phyloP scores from a whole-genome alignment of 1,284 basidiomycete species.

The Moesziomyces globuligerus region DNA sequence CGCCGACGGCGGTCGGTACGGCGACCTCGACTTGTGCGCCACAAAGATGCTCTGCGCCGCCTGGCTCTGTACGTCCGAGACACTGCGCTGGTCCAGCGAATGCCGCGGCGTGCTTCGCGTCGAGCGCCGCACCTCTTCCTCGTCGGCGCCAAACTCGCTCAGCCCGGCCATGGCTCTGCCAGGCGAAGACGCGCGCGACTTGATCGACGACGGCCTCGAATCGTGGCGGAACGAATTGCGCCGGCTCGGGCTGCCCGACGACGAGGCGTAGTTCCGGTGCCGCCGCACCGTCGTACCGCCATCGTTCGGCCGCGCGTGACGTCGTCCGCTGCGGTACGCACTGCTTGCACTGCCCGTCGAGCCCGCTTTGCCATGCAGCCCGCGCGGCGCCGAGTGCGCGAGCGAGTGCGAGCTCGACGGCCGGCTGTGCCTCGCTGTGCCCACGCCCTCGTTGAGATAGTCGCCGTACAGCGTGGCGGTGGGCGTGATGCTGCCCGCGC shows the following conservation, averaged over 20 bases:
- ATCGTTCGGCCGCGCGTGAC: conserved; percentile 46
- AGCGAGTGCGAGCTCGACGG: conserved; percentile 56
- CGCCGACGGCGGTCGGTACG: conserved; percentile 61
- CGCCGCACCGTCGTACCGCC: conserved; percentile 54
- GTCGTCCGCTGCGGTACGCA: conserved; percentile 23
- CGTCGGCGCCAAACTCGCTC: conserved; percentile 25
- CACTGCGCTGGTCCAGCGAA: conserved; percentile 30
- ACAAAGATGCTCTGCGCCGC: conserved; percentile 54
- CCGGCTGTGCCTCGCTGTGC: conserved; percentile 34
- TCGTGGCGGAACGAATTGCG: conserved; percentile 34
- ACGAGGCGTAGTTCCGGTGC: conserved; percentile 48
- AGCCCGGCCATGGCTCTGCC: conserved; percentile 24
- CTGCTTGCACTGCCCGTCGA: conserved; percentile 54
- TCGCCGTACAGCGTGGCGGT: conserved; percentile 53
- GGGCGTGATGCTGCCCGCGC: conserved; percentile 62
- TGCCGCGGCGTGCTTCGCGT: conserved; percentile 40
- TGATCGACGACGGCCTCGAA: conserved; percentile 42
- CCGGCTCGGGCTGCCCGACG: conserved; percentile 43
- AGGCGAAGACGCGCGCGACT: conserved; percentile 42
- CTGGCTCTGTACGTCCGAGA: conserved; percentile 14
- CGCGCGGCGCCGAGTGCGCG: conserved; percentile 31
- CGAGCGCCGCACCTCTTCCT: conserved; percentile 21
- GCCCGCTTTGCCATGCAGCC: conserved; percentile 49
- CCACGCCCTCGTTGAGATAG: conserved; percentile 22
- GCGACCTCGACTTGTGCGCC: conserved; percentile 56